Base-by-base conservation (phyloP, 208 protist genomes). In the Porcisia deanei region DNA sequence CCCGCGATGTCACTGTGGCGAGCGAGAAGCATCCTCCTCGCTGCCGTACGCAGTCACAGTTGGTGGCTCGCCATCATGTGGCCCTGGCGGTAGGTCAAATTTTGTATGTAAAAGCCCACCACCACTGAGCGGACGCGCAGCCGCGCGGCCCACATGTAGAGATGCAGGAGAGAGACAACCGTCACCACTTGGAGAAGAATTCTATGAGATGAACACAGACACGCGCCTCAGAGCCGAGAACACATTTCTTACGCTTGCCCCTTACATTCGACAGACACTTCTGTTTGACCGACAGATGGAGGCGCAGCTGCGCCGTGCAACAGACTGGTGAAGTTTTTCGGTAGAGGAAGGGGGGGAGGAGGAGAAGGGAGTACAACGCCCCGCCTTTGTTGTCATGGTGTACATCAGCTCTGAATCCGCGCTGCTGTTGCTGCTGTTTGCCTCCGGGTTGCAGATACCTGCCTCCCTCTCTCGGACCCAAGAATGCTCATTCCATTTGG, bases 271-370 rank as follows among this genome's bases (percentile, higher is more conserved):
- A 14, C 49, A 81, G 68, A 41, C 78, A 41, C 75, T 91, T 8
- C 74, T 89, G 57, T 89, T 89, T 54, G 77, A 82, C 39, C 71
- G 25, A 18, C 47, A 82, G 37, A 89, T 85, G 81, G 80, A 78
- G 34, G n/a, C 34, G 59, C 79, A 81, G 61, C 84, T 88, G 63
- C 76, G 57, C 4, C 76, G 74, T 34, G 78, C 82, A 6, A 86
- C 82, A 2, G 59, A 75, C 12, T 76, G 54, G 45, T 71, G 49
- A 71, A 22, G 25, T 2, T n/a, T n/a, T 34, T 18, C 37, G 25
- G 39, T 43, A 65, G 37, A 6, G 59, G 41, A 10, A 25, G 39
- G 16, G 4, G 63, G 2, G 39, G 41, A n/a, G 47, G 22, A 30
- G 8, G 41, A 22, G 18, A 34, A 65, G 30, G 41, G 9, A 10